Evolutionary conservation across 768 basidiomycete genomes (phyloP), one percentile per base, ranked within the genome.

Genomic region (Tricholoma bakamatsutake): DNA sequence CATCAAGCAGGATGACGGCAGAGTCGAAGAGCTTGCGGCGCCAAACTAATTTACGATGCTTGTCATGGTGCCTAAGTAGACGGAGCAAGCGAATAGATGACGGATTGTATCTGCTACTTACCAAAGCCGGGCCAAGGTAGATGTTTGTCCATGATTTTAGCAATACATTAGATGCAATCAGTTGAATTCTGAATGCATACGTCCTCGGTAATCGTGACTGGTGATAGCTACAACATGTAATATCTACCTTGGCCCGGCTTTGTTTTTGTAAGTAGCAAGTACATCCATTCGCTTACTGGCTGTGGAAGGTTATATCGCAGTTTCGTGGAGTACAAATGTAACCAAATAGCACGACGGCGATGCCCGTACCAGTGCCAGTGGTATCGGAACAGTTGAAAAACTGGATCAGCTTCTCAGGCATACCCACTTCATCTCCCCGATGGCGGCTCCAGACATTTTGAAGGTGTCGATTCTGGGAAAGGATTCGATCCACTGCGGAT

Each of bases 401-500:
- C 21, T 51, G 18, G 37, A 34, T 54, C 53, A 33, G 30, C n/a
- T 13, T 21, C 21, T 24, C 3, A 24, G 21, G 21, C 21, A 24
- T 24, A 48, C 21, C 18, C 21, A 34, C 40, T 49, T 28, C 34
- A 21, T 35, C 18, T 24, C 42, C 15, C 24, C 34, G 18, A 76
- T 76, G 73, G 68, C 73, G 50, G 68, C 71, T 56, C 73, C 79
- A 27, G 85, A 90, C 71, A 74, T 92, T 35, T 71, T 82, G 67
- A 90, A 85, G 68, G 87, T 96, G 56, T 83, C 87, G 42, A 94
- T 96, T 68, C 80, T 95, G 30, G 87, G 87, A 37, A 88, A 80
- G 62, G 85, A 95, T 30, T 80, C 88, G 39, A 97, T 98, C 61
- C 95, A 94, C 69, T 91, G 90, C 63, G 95, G 95, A 34, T 95